Percentiles rank a stretch among this genome's conserved stretches.
Conservation (phyloP, 2,329 filamentous ascomycete genomes). For the Alternaria incomplexa region DNA sequence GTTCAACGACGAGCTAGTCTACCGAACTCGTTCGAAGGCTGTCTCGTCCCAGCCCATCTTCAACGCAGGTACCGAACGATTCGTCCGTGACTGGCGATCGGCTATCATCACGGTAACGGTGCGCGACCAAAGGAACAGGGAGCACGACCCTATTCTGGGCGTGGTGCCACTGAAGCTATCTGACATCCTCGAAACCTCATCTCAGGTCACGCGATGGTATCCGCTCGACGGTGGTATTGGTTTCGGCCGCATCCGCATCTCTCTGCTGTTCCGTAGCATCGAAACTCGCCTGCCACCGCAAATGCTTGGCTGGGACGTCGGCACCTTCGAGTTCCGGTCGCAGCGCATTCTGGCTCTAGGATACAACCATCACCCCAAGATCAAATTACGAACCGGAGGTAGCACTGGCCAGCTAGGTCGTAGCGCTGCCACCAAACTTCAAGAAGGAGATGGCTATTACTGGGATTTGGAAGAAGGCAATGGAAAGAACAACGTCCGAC, state of each 20-base stretch:
- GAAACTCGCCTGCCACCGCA: slow-evolving; percentile 83
- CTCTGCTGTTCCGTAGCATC: slow-evolving; percentile 85
- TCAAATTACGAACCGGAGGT: slow-evolving; percentile 83
- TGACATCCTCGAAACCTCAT: slow-evolving; percentile 85
- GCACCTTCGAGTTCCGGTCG: slow-evolving; percentile 86
- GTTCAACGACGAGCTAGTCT: slow-evolving; percentile 85
- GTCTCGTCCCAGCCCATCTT: slow-evolving; percentile 95
- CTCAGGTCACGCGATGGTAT: slow-evolving; percentile 90
- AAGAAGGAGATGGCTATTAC: slow-evolving; percentile 65
- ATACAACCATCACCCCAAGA: slow-evolving; percentile 68
- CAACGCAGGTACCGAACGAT: slow-evolving; percentile 93
- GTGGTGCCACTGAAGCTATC: slow-evolving; percentile 88
- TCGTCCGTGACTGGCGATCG: slow-evolving; percentile 91
- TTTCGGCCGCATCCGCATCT: slow-evolving; percentile 88
- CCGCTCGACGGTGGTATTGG: slow-evolving; percentile 92
- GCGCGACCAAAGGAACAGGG: slow-evolving; percentile 83
- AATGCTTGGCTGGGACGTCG: slow-evolving; percentile 92
- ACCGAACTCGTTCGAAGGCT: slow-evolving; percentile 93
- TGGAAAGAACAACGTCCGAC: slow-evolving; percentile 64
- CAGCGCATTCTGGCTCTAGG: slow-evolving; percentile 69
- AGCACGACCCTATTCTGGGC: slow-evolving; percentile 94
- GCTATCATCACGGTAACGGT: slow-evolving; percentile 86
- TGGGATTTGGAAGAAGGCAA: slow-evolving; percentile 63
- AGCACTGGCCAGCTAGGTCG: slow-evolving; percentile 74
- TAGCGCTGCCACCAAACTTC: slow-evolving; percentile 64